Percentiles rank a stretch among this genome's conserved stretches.
These are phyloP conservation scores for Aquilaria malaccensis DNA, from an alignment of 345 rosid genomes.

Conservation along the genomic window DNA sequence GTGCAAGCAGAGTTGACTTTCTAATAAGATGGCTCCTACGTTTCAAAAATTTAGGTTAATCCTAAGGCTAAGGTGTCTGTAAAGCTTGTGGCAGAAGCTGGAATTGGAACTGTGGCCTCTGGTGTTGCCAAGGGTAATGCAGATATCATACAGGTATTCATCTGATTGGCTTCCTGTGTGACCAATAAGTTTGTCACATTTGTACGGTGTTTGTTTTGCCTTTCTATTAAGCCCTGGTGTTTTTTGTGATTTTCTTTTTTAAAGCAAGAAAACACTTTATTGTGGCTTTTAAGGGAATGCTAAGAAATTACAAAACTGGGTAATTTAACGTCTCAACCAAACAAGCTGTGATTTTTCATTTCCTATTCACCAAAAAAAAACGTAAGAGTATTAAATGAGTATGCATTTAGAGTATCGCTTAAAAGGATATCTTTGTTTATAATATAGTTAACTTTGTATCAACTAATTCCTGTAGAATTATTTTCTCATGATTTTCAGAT, in stretches of 20 bases:
- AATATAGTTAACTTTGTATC: no score
- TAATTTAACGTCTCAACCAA: no score
- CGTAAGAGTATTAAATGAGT: no score
- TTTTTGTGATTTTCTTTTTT: background rate
- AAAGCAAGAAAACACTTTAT: no score
- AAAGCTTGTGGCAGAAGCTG: conserved; percentile 98
- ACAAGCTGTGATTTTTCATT: no score
- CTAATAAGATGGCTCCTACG: background rate
- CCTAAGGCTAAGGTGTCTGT: conserved; percentile 97
- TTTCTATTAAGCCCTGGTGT: background rate
- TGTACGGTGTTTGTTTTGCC: background rate
- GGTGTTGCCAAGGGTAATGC: conserved; percentile 99
- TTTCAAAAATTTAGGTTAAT: conserved; percentile 47
- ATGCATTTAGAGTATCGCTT: no score
- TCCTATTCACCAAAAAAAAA: no score
- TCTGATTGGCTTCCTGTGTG: conserved; percentile 3
- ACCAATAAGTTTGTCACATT: background rate
- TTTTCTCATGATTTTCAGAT: conserved; percentile 37
- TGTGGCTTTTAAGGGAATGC: no score
- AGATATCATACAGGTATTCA: conserved; percentile 80
- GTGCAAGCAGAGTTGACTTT: background rate
- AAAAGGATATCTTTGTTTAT: no score
- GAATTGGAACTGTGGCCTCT: conserved; percentile 98
- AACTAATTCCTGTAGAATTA: no score
- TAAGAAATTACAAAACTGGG: no score